Base-by-base conservation (phyloP, 768 basidiomycete genomes). In the Mrakia hoshinonis region DNA sequence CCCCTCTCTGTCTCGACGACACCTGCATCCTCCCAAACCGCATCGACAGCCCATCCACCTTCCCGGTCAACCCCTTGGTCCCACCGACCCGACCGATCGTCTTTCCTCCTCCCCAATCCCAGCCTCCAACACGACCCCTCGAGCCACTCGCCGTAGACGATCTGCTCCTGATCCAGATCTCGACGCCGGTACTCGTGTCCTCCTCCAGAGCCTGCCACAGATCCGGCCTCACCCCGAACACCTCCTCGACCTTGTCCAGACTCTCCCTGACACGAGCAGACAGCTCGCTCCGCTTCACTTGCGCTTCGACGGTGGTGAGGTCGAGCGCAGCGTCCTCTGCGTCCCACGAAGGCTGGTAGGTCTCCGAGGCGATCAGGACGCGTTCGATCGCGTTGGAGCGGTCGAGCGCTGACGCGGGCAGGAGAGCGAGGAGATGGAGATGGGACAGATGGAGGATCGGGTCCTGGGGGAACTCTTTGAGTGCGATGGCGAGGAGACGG, bases 151-250 rank as follows among this genome's bases (percentile, higher is more conserved):
- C 36, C 31, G 3, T 15, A 24, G 29, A 9, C 29, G 26, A 3
- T 10, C 20, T n/a, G 1, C 34, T 36, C 6, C 36, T 10, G 11
- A 61, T 61, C 36, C 36, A 61, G 36, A 61, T 31, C 58, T 61
- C 55, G 7, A 31, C 12, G 18, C 20, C 58, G 12, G n/a, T 5
- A 1, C 31, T 61, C 5, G 58, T 61, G 26, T 61, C 58, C 34
- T 20, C 22, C 36, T 61, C 58, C 5, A 61, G 22, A 1, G 58
- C 58, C 58, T 31, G 20, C 58, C 58, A 61, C 15, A 61, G 34
- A 39, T 61, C 58, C 22, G 36, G n/a, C 58, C 58, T 61, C 58
- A 61, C 34, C 18, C 58, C 58, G 36, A 61, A 61, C 22, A 61
- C 36, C 34, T 61, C 36, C 58, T 61, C 58, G 1, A 61, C n/a